Evolutionary conservation across 2,329 filamentous ascomycete species (phyloP), one percentile per base, ranked within the genome.

Genomic region (Sporothrix schenckii): DNA sequence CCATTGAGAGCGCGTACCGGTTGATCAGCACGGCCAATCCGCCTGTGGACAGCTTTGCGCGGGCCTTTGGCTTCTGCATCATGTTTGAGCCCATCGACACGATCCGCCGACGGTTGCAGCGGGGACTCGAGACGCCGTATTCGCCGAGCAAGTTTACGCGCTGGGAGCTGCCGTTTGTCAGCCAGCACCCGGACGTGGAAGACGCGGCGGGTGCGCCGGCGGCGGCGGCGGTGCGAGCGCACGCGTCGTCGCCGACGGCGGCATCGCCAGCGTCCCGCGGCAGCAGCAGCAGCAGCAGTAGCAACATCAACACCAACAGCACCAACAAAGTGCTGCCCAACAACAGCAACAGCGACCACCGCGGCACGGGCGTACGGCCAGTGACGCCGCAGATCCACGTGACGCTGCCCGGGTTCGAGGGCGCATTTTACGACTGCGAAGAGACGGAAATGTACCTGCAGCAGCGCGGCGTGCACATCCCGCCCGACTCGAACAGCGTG

Each of bases 381-480:
- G 24, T 89, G 9, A 80, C 83, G 50, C 76, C 78, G 14, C 81
- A 83, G 19, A 82, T 91, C 74, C 80, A 80, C 24, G 84, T 86
- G 73, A 84, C 83, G 52, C 78, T 89, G 9, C 83, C 86, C 0
- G 90, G 88, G 0, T 91, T 89, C 72, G 86, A 91, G 71, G 91
- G 91, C 4, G 87, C 92, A 66, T 95, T 92, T 83, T 92, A 91
- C 74, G 92, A 95, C 76, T 81, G 88, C 0, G 86, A 92, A 71
- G 92, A 95, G 77, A 89, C 93, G 0, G 91, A 95, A 78, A 83
- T 86, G 14, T 95, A 93, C 76, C 80, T 96, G 2, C 85, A 84
- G 53, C 83, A 86, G 66, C 85, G 86, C 41, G 89, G 89, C 5
- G 86, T 93, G 41, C 77, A 82, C 60, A 88, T 93, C 67, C 86